These are phyloP conservation scores for Vitis hybrid DNA, from an alignment of 177 flowering plant species.

Conservation along the genomic window DNA sequence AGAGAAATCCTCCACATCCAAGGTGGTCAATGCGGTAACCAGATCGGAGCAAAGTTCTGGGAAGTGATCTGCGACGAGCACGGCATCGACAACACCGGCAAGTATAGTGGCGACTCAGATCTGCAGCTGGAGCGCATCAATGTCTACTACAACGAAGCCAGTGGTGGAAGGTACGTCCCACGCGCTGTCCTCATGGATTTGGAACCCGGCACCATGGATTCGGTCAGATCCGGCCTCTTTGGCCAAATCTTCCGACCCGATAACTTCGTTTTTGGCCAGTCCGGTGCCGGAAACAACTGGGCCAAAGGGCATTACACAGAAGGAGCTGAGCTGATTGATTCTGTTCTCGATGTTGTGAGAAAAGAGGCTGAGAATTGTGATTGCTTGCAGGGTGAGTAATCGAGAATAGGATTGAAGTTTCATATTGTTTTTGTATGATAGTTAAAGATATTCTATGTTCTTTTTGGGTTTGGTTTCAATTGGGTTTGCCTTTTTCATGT, in stretches of 20 bases:
- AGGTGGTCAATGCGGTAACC: conserved; percentile 25
- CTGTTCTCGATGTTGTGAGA: conserved; percentile 17
- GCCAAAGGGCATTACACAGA: conserved; percentile 20
- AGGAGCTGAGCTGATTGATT: conserved; percentile 17
- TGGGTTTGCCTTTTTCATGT: too few relatives aligned
- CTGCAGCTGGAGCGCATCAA: conserved; percentile 23
- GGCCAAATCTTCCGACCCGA: conserved; percentile 18
- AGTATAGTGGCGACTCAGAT: conserved; percentile 17
- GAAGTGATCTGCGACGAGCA: conserved; percentile 23
- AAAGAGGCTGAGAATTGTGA: conserved; percentile 21
- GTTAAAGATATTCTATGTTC: too few relatives aligned
- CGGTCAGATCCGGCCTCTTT: conserved; percentile 17
- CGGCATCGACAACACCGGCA: conserved; percentile 19
- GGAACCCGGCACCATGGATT: conserved; percentile 23
- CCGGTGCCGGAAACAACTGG: conserved; percentile 18
- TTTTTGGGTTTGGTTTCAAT: too few relatives aligned
- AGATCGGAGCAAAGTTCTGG: conserved; percentile 23
- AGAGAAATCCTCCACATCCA: conserved; percentile 24
- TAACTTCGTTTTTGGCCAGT: conserved; percentile 22
- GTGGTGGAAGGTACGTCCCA: conserved; percentile 18
- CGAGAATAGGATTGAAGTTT: background rate
- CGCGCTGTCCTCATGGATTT: conserved; percentile 24
- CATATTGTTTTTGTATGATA: background rate
- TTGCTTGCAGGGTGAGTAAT: conserved; percentile 15
- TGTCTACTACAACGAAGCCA: conserved; percentile 22